phyloP scores from a whole-genome alignment of 768 basidiomycete species.

The Russula vinacea region DNA sequence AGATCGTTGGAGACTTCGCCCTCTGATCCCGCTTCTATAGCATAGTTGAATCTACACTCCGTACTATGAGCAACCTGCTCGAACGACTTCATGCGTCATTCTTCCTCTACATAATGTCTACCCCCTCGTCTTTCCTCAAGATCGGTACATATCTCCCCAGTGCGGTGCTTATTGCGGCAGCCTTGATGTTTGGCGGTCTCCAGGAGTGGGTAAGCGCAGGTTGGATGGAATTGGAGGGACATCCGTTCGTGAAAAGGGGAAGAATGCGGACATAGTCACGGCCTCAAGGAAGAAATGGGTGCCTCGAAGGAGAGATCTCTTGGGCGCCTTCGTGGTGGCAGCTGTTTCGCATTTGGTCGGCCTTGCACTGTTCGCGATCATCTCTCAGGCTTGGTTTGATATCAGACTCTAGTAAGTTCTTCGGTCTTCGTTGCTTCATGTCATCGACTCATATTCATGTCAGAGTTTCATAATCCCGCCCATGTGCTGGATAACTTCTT shows the following conservation, averaged over 20 bases:
- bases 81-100: slow-evolving; percentile 97
- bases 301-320: slow-evolving; percentile 51
- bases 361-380: slow-evolving; percentile 45
- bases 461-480: slow-evolving; percentile 15
- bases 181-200: slow-evolving; percentile 83
- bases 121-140: slow-evolving; percentile 69
- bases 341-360: slow-evolving; percentile 56
- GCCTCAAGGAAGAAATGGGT: slow-evolving; percentile 39
- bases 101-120: slow-evolving; percentile 87
- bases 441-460: not conserved
- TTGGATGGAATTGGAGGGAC: slow-evolving; percentile 41
- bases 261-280: not conserved
- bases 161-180: slow-evolving; percentile 76
- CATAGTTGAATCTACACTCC: slow-evolving; percentile 79
- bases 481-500: slow-evolving; percentile 26
- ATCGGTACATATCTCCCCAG: slow-evolving; percentile 91
- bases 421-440: not conserved
- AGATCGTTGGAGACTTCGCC: not conserved
- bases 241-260: not conserved
- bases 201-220: slow-evolving; percentile 65
- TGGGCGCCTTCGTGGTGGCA: slow-evolving; percentile 53
- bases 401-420: slow-evolving; percentile 42
- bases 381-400: slow-evolving; percentile 48
- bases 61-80: slow-evolving; percentile 89
- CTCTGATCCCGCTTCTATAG: slow-evolving; percentile 39